phyloP scores from a whole-genome alignment of 2,329 filamentous ascomycete genomes.

The Biscogniauxia mediterranea region DNA sequence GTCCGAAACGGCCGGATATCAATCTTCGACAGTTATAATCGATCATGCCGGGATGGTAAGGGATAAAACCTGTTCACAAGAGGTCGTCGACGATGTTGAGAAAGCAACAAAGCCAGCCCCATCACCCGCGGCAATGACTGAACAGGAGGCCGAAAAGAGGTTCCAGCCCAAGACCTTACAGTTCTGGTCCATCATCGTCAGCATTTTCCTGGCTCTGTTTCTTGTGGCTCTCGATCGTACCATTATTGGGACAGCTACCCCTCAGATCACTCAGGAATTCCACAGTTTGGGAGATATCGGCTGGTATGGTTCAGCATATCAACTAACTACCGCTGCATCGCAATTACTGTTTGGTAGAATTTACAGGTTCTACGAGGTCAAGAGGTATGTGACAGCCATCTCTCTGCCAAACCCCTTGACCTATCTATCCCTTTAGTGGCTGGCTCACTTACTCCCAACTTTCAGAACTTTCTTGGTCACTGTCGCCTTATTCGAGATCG shows the following conservation, averaged over 20 bases:
- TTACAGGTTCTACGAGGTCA: slow-evolving; percentile 53
- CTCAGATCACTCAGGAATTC: slow-evolving; percentile 56
- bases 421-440: neutral
- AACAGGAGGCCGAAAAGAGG: slow-evolving; percentile 34
- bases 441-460: slow-evolving; percentile 6
- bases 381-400: slow-evolving; percentile 36
- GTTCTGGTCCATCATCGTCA: slow-evolving; percentile 55
- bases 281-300: slow-evolving; percentile 58
- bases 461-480: slow-evolving; percentile 43
- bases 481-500: slow-evolving; percentile 53
- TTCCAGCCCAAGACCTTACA: slow-evolving; percentile 52
- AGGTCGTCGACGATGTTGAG: slow-evolving; percentile 18
- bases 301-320: slow-evolving; percentile 63
- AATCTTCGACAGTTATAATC: slow-evolving; percentile 5
- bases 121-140: neutral
- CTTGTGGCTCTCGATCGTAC: slow-evolving; percentile 57
- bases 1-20: slow-evolving; percentile 13
- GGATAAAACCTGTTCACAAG: neutral
- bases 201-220: slow-evolving; percentile 55
- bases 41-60: slow-evolving; percentile 15
- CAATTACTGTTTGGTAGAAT: slow-evolving; percentile 54
- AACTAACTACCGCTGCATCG: slow-evolving; percentile 57
- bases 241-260: slow-evolving; percentile 56
- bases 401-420: neutral
- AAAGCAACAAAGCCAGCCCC: slow-evolving; percentile 7